Conservation (phyloP, 176 grass and related monocot genomes). For the Carex cristatella region DNA sequence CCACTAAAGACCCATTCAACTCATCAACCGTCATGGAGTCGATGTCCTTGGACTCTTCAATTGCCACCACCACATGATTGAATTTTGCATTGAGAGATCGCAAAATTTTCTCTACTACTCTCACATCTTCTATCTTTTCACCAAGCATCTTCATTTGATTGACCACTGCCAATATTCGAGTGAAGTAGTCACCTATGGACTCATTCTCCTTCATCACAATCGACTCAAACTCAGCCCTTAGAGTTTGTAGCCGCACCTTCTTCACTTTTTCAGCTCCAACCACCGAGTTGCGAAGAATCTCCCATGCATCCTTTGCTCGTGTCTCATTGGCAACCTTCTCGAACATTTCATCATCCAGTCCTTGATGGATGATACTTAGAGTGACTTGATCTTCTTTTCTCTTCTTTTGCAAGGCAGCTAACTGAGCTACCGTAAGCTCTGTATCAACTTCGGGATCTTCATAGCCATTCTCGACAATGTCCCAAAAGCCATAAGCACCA, state of each 20-base stretch:
- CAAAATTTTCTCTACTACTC: neutral
- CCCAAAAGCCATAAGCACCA: neutral
- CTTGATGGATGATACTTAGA: neutral
- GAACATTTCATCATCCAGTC: neutral
- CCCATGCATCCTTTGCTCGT: neutral
- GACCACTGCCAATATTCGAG: neutral
- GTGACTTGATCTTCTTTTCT: neutral
- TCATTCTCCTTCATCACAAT: neutral
- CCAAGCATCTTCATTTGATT: neutral
- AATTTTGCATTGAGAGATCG: neutral
- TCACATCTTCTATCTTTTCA: neutral
- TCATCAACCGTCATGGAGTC: no score
- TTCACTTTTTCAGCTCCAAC: neutral
- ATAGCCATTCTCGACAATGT: neutral
- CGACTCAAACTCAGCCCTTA: neutral
- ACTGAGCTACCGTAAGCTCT: neutral
- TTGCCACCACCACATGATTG: neutral
- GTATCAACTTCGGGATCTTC: neutral
- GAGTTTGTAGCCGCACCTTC: neutral
- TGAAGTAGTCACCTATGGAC: neutral
- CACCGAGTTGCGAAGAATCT: neutral
- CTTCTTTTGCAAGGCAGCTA: neutral
- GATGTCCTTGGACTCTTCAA: neutral
- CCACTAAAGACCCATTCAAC: no score
- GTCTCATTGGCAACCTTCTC: neutral